phyloP scores from a whole-genome alignment of 1,284 basidiomycete species.

The Xerocomus amazonicus region DNA sequence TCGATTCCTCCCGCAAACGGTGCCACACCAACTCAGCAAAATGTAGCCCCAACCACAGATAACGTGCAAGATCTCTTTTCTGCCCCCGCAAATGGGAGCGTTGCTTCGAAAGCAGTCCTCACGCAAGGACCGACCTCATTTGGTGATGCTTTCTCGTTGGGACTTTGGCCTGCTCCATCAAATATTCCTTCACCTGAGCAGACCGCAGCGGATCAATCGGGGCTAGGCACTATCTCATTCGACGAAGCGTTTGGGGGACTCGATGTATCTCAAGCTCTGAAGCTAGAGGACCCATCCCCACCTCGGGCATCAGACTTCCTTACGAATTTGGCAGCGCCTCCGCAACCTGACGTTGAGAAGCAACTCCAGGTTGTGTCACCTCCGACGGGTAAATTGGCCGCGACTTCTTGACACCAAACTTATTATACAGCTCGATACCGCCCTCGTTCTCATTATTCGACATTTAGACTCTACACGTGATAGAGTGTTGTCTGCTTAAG shows the following conservation, averaged over 20 bases:
- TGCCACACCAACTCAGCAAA: conserved; percentile 12
- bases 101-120: conserved; percentile 8
- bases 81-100: conserved; percentile 11
- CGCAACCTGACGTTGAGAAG: conserved; percentile 21
- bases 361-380: conserved; percentile 32
- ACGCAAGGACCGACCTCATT: conserved; percentile 39
- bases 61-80: conserved; percentile 18
- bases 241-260: conserved; percentile 59
- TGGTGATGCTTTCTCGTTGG: conserved; percentile 48
- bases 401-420: too few species aligned
- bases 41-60: conserved; percentile 16
- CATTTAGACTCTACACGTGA: too few species aligned
- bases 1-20: conserved; percentile 14
- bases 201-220: conserved; percentile 13
- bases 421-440: too few species aligned
- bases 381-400: conserved; percentile 15
- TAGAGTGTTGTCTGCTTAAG: too few species aligned
- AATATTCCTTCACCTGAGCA: conserved; percentile 19
- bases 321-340: conserved; percentile 28
- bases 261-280: conserved; percentile 41
- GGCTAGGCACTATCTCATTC: conserved; percentile 42
- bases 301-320: conserved; percentile 28
- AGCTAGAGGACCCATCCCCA: conserved; percentile 37
- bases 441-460: too few species aligned
- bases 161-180: conserved; percentile 10